These are phyloP conservation scores for Scheffersomyces illinoinensis DNA, from an alignment of 1,139 yeast species.

Conservation along the genomic window DNA sequence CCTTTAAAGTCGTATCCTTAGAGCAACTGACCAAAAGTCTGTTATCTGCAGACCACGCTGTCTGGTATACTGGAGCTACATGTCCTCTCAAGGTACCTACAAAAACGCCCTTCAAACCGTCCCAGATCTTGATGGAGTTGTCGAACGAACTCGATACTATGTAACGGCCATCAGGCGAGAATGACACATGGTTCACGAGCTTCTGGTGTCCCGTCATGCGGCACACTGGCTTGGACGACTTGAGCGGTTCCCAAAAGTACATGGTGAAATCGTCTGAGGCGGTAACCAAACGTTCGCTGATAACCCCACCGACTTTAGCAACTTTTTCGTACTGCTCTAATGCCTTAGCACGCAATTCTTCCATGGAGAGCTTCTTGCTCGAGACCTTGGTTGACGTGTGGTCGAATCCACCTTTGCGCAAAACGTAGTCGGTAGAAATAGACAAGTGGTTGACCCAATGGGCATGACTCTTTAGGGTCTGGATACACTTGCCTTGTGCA, in stretches of 20 bases:
- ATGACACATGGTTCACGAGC: constrained; percentile 91
- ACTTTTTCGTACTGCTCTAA: constrained; percentile 68
- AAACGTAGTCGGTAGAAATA: constrained; percentile 83
- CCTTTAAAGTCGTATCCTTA: constrained; percentile 94
- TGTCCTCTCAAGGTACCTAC: constrained; percentile 92
- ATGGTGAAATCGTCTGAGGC: constrained; percentile 98
- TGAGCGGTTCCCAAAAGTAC: constrained; percentile 94
- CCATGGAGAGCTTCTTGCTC: constrained; percentile 20
- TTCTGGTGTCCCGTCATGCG: constrained; percentile 98
- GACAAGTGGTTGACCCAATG: constrained; percentile 98
- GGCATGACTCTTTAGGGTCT: constrained; percentile 83
- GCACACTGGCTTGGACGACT: constrained; percentile 76
- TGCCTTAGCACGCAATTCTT: constrained; percentile 38
- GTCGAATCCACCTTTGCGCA: constrained; percentile 82
- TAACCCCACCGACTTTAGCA: constrained; percentile 67
- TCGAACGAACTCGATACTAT: constrained; percentile 95
- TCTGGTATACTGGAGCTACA: constrained; percentile 96
- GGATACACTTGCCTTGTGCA: constrained; percentile 75
- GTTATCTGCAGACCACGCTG: constrained; percentile 98
- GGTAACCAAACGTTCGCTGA: constrained; percentile 83
- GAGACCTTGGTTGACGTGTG: constrained; percentile 34
- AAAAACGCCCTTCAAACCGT: constrained; percentile 89
- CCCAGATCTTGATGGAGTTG: constrained; percentile 94
- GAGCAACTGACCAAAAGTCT: constrained; percentile 89
- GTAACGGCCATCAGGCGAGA: constrained; percentile 92